Evolutionary conservation across 2,329 filamentous ascomycete genomes (phyloP).

Genomic region (Volutella citrinella): DNA sequence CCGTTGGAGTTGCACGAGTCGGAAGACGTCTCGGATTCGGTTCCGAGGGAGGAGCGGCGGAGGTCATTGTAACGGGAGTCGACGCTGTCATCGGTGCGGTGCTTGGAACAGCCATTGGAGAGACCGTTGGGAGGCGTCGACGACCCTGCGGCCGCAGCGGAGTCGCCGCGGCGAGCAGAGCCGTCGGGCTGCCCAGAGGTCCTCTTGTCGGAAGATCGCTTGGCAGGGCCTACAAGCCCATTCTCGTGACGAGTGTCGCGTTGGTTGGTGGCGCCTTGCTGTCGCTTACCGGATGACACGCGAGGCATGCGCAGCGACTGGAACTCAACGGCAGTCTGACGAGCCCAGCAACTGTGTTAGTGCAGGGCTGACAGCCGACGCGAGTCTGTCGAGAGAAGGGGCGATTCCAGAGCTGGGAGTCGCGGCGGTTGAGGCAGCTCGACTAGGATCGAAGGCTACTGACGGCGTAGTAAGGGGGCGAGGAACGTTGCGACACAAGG

Average conservation of each 20-base stretch:
- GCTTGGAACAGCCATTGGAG: slow-evolving; percentile 35
- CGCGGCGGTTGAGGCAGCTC: slow-evolving; percentile 9
- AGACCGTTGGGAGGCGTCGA: slow-evolving; percentile 25
- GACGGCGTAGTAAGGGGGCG: slow-evolving; percentile 10
- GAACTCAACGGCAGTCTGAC: slow-evolving; percentile 33
- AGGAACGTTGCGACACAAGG: slow-evolving; percentile 20
- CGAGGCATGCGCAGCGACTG: slow-evolving; percentile 56
- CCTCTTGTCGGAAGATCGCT: slow-evolving; percentile 41
- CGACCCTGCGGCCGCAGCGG: slow-evolving; percentile 23
- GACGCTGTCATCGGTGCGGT: slow-evolving; percentile 29
- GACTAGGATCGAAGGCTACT: slow-evolving; percentile 11
- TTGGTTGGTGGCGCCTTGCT: slow-evolving; percentile 61
- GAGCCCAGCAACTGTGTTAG: slow-evolving; percentile 32
- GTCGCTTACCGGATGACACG: slow-evolving; percentile 56
- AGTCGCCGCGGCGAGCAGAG: slow-evolving; percentile 33
- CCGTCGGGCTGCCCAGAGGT: slow-evolving; percentile 44
- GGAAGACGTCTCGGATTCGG: slow-evolving; percentile 53
- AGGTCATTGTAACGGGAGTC: slow-evolving; percentile 38
- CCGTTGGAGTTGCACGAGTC: slow-evolving; percentile 47
- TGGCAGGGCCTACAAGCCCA: slow-evolving; percentile 67
- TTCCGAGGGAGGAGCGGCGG: slow-evolving; percentile 48
- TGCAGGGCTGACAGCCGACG: slow-evolving; percentile 36
- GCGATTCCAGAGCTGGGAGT: no score
- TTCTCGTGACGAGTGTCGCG: slow-evolving; percentile 80
- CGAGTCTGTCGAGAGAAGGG: slow-evolving; percentile 24